Conservation (phyloP, 345 rosid genomes). For the Eucalyptus cloeziana region DNA sequence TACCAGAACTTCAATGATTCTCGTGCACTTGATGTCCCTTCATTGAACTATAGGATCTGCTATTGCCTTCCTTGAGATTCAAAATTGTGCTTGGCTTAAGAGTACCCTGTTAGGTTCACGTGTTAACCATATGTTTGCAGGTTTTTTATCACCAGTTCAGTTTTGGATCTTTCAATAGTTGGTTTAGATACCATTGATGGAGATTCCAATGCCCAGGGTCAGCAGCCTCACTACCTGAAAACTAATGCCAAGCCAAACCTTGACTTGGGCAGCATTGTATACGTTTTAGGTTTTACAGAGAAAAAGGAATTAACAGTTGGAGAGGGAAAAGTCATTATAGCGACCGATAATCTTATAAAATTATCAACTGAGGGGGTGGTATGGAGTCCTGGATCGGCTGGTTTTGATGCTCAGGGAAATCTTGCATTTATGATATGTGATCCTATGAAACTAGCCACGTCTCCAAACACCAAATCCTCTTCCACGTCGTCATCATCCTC, state of each 20-base stretch:
- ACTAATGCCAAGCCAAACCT: conserved; percentile 73
- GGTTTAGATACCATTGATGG: conserved; percentile 73
- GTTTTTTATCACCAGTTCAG: conserved; percentile 87
- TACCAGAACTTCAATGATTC: background rate
- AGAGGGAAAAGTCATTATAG: conserved; percentile 89
- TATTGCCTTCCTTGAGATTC: background rate
- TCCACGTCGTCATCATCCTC: conserved; percentile 49
- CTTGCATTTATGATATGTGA: conserved; percentile 96
- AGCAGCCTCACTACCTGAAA: conserved; percentile 73
- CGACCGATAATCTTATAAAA: conserved; percentile 88
- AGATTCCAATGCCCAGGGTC: conserved; percentile 55
- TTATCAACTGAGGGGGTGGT: conserved; percentile 66
- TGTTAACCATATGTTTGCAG: conserved; percentile 24
- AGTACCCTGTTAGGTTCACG: background rate
- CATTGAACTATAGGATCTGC: background rate
- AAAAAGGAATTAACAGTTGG: conserved; percentile 59
- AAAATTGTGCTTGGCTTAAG: background rate
- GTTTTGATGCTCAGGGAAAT: conserved; percentile 85
- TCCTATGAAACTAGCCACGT: conserved; percentile 91
- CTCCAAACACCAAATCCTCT: conserved; percentile 71
- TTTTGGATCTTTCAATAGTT: conserved; percentile 85
- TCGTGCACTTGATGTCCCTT: background rate
- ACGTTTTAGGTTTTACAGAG: conserved; percentile 54
- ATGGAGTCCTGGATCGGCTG: conserved; percentile 92
- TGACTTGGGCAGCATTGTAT: conserved; percentile 69